phyloP scores from a whole-genome alignment of 2,329 filamentous ascomycete genomes.

The Penicillium sp. region DNA sequence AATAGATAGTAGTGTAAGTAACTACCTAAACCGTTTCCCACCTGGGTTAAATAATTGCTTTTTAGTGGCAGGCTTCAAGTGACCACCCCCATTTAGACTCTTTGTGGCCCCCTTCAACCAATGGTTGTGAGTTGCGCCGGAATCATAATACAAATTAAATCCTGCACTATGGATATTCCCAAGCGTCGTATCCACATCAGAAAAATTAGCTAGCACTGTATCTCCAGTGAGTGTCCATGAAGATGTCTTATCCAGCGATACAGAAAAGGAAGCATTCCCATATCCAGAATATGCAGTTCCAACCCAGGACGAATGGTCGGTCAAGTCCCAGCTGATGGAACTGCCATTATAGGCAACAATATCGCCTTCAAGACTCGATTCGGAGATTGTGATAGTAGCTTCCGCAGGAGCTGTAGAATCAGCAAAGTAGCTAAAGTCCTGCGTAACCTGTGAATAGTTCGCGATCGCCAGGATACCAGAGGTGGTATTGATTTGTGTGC shows the following conservation, averaged over 20 bases:
- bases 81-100: not conserved
- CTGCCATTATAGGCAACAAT: conserved; percentile 12
- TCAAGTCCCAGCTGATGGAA: conserved; percentile 5
- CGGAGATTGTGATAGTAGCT: conserved; percentile 1
- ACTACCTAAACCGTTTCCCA: too few species aligned
- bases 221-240: conserved; percentile 4
- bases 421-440: conserved; percentile 21
- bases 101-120: not conserved
- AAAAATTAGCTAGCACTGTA: not conserved
- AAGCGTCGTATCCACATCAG: not conserved
- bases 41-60: too few species aligned
- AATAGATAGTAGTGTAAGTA: too few species aligned
- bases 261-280: not conserved
- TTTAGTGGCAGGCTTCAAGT: not conserved
- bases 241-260: conserved; percentile 3
- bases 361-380: not conserved
- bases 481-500: conserved; percentile 3
- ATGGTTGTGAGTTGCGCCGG: not conserved
- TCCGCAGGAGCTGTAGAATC: conserved; percentile 6
- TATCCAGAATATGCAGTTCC: conserved; percentile 6
- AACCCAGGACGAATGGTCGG: conserved; percentile 2
- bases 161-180: not conserved
- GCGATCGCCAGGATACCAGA: conserved; percentile 28
- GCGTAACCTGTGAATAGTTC: conserved; percentile 33
- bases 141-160: not conserved